Base-by-base conservation (phyloP, 2,329 filamentous ascomycete species). In the Fusarium albosuccineum region DNA sequence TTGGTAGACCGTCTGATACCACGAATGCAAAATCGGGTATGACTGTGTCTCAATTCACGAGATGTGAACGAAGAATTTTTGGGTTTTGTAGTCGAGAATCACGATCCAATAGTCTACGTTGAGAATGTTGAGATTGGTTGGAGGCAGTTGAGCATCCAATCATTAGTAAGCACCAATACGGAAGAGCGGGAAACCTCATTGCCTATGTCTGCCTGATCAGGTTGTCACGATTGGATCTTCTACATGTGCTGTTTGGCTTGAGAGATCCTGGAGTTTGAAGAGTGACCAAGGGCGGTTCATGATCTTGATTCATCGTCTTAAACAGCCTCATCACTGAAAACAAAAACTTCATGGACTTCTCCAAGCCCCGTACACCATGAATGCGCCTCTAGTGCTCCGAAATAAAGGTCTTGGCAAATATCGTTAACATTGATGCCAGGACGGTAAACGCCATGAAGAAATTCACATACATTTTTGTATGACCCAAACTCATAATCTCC, bases 381-480 rank as follows among this genome's bases (percentile, higher is more conserved):
- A 58, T 68, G 57, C 65, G 65, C 65, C 57, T 68, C 48, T 45
- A 58, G 65, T 68, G 65, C 62, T 69, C 59, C 55, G 62, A 59
- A 48, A 17, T 49, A 57, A 55, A 53, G 42, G 54, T 68, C 71
- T 73, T 72, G 55, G 60, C 51, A 60, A 58, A 62, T 41, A 33
- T 65, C 56, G 71, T 73, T 67, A 73, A 73, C 67, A 71, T 64
- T 68, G 60, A 72, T 70, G 64, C 40, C 54, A 62, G 59, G 44
- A 68, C 58, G 59, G 57, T 68, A 57, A 67, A 65, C 49, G 56
- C 50, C 67, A 57, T 70, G 61, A 62, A 68, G 64, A 71, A 73
- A 70, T 65, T 64, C 73, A 75, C 73, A 68, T 75, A 75, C 73
- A 75, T 75, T 72, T 74, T 70, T 65, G 65, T 68, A 62, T 65